phyloP scores from a whole-genome alignment of 441 rosid species.

The Eruca vesicaria region DNA sequence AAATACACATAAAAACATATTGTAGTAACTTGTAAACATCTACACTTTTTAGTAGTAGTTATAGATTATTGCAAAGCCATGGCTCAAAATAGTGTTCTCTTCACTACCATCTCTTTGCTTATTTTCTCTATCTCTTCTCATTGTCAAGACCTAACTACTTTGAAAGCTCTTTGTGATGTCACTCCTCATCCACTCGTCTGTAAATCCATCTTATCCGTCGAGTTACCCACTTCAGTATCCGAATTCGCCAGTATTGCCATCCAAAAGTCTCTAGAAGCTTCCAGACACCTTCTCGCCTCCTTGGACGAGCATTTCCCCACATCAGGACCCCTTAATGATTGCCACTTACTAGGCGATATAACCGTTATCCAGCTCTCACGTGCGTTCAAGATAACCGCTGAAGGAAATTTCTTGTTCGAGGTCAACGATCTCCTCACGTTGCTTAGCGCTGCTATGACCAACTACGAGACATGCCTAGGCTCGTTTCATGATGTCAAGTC shows the following conservation, averaged over 20 bases:
- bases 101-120: constrained; percentile 1
- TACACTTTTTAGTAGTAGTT: not conserved
- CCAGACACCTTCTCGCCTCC: constrained; percentile 28
- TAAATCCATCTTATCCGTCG: constrained; percentile 33
- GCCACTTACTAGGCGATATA: constrained; percentile 37
- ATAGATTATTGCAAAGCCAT: too few relatives aligned
- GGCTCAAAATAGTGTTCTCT: not conserved
- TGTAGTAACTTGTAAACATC: not conserved
- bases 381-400: constrained; percentile 20
- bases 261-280: constrained; percentile 28
- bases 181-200: constrained; percentile 47
- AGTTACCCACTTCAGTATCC: constrained; percentile 26
- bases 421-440: constrained; percentile 44
- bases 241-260: constrained; percentile 39
- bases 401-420: constrained; percentile 9
- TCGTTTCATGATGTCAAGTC: constrained; percentile 15
- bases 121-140: not conserved
- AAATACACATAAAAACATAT: not conserved
- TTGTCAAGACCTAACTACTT: constrained; percentile 18
- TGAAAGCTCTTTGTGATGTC: constrained; percentile 37
- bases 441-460: constrained; percentile 54
- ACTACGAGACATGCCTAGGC: constrained; percentile 47
- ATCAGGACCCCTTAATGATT: constrained; percentile 51
- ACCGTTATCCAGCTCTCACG: constrained; percentile 44
- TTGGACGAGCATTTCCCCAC: constrained; percentile 10